phyloP scores from a whole-genome alignment of 257 asterid species.

The Nicotiana knightiana region DNA sequence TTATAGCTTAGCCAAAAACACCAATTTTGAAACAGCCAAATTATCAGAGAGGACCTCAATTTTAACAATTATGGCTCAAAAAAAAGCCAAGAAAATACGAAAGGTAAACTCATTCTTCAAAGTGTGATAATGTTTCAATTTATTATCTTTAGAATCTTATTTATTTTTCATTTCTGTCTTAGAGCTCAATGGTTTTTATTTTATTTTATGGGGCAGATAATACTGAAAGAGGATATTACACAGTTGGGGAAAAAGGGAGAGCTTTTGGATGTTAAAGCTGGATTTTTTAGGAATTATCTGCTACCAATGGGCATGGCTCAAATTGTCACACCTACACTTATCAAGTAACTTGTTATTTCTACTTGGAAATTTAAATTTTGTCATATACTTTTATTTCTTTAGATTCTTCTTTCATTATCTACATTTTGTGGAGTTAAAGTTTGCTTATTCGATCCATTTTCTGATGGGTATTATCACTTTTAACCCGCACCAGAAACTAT shows the following conservation, averaged over 20 bases:
- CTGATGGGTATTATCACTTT: too few relatives aligned
- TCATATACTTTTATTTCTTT: background rate
- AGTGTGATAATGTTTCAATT: background rate
- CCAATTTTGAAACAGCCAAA: conserved; percentile 25
- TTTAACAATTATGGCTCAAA: conserved; percentile 57
- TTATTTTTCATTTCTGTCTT: background rate
- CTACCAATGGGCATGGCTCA: conserved; percentile 70
- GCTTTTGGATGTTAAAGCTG: conserved; percentile 83
- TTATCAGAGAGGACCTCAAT: conserved; percentile 26
- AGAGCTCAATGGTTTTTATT: background rate
- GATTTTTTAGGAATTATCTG: conserved; percentile 72
- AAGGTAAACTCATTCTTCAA: conserved; percentile 38
- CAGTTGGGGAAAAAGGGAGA: conserved; percentile 85
- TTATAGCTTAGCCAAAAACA: conserved; percentile 30
- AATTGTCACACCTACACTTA: conserved; percentile 67
- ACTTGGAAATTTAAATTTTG: background rate
- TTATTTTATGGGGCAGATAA: conserved; percentile 39
- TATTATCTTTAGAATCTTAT: background rate
- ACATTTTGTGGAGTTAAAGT: background rate
- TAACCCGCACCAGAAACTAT: too few relatives aligned
- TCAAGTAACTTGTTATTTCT: conserved; percentile 40
- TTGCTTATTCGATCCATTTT: background rate
- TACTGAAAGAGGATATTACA: conserved; percentile 81
- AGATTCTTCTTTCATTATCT: background rate
- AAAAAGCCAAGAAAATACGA: conserved; percentile 66